Evolutionary conservation across 1,284 basidiomycete species (phyloP), one percentile per base, ranked within the genome.

Genomic region (Heterobasidion irregulare): DNA sequence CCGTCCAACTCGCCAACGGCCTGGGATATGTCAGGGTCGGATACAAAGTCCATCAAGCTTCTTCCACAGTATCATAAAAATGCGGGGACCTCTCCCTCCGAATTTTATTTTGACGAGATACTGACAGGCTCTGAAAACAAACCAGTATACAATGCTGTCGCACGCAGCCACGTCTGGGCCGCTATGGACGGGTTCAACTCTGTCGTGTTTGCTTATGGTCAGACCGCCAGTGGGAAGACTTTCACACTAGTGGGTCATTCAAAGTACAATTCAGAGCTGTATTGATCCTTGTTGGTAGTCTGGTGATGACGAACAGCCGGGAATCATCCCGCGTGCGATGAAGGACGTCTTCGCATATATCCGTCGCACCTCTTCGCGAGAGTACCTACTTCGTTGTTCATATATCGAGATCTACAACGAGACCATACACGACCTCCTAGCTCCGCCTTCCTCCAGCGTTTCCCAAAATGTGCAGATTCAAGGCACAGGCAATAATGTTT

Each of bases 351-450:
- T 92, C 66, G 77, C 78, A 0, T 86, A 82, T 65, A 92, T 92
- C 67, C 79, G 79, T 45, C 77, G 76, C 47, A 87, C 83, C 0
- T 80, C 86, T 0, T 72, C 79, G n/a, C 79, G 94, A 55, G 96
- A 98, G 70, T 98, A 94, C 69, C 82, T 99, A 12, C 79, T 99
- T 1, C 84, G 96, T 9, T 95, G 93, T 61, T 94, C 91, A 2
- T 98, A 98, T 68, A 82, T 98, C 47, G 95, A 98, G 65, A 94
- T 98, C 53, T 98, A 98, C 75, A 99, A 99, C 70, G 96, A 99
- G 70, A 80, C 83, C 0, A 89, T 99, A 58, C 82, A 92, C 59
- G 94, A 95, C 65, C 73, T 94, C 2, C 81, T 95, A 33, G 86
- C 91, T 1, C 89, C 92, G 0, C 80, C 84, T 6, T 82, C 81